phyloP scores from a whole-genome alignment of 75 land plant genomes.

The Larix kaempferi region DNA sequence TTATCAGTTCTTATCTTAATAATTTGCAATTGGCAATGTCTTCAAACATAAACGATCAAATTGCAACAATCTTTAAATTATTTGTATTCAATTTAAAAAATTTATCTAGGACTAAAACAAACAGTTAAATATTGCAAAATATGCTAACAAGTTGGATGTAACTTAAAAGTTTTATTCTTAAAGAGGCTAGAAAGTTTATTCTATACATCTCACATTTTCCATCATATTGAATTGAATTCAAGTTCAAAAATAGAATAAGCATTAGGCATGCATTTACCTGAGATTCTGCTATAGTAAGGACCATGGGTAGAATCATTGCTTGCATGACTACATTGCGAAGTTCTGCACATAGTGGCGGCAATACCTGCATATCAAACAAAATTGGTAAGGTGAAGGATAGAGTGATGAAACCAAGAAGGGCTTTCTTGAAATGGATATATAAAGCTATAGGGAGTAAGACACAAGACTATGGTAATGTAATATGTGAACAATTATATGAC shows the following conservation, averaged over 20 bases:
- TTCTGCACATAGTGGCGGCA: slow-evolving; percentile 96
- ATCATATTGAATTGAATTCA: not conserved
- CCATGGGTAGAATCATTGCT: slow-evolving; percentile 98
- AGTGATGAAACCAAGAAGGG: too few relatives aligned
- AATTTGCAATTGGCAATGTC: too few relatives aligned
- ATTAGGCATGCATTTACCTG: slow-evolving; percentile 48
- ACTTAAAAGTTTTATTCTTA: not conserved
- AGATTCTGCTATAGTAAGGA: slow-evolving; percentile 93
- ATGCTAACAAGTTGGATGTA: not conserved
- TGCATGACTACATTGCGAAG: slow-evolving; percentile 96
- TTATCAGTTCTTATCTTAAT: too few relatives aligned
- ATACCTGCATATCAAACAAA: slow-evolving; percentile 56
- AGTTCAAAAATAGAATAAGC: not conserved
- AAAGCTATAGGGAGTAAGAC: not conserved
- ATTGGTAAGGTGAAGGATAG: too few relatives aligned
- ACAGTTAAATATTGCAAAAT: not conserved
- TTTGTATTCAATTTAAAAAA: not conserved
- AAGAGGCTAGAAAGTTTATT: not conserved
- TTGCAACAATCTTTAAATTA: not conserved
- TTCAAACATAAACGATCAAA: too few relatives aligned
- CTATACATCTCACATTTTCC: not conserved
- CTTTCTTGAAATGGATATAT: not conserved
- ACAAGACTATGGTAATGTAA: not conserved
- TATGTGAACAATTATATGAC: not conserved
- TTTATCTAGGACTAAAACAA: not conserved